Percentiles rank a stretch among this genome's conserved stretches.
phyloP scores from a whole-genome alignment of 768 basidiomycete species.

The Lactifluus volemus region DNA sequence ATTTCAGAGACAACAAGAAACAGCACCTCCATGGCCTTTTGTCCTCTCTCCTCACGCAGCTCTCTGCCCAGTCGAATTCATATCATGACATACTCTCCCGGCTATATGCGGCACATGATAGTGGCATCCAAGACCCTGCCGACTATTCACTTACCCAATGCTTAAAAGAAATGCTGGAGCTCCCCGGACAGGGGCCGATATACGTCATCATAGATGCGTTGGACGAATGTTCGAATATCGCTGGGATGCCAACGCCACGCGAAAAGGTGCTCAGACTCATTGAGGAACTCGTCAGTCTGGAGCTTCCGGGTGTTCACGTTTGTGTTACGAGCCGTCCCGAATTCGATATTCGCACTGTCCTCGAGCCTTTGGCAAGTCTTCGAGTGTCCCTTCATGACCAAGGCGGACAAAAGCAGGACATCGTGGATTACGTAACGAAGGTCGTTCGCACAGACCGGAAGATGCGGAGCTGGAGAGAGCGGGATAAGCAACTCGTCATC shows the following conservation, averaged over 20 bases:
- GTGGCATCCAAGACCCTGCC: not conserved
- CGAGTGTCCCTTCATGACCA: not conserved
- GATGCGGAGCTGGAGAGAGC: slow-evolving; percentile 3
- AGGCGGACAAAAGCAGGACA: not conserved
- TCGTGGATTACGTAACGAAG: not conserved
- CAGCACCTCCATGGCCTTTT: not conserved
- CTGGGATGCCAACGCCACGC: not conserved
- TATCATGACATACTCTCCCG: not conserved
- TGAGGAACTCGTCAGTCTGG: not conserved
- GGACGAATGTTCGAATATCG: slow-evolving; percentile 5
- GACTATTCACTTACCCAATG: not conserved
- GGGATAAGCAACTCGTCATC: not conserved
- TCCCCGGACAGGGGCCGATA: not conserved
- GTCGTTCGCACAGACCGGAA: not conserved
- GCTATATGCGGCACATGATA: not conserved
- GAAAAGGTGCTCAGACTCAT: not conserved
- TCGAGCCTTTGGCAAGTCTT: not conserved
- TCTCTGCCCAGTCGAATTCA: not conserved
- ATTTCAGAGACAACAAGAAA: not conserved
- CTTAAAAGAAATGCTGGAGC: slow-evolving; percentile 1
- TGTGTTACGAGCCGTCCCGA: slow-evolving; percentile 6
- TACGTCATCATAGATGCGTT: slow-evolving; percentile 7
- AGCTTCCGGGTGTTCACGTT: not conserved
- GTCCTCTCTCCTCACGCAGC: not conserved
- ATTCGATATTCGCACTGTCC: not conserved